These are phyloP conservation scores for Arachis hypogaea DNA, from an alignment of 306 rosid species.

Conservation along the genomic window DNA sequence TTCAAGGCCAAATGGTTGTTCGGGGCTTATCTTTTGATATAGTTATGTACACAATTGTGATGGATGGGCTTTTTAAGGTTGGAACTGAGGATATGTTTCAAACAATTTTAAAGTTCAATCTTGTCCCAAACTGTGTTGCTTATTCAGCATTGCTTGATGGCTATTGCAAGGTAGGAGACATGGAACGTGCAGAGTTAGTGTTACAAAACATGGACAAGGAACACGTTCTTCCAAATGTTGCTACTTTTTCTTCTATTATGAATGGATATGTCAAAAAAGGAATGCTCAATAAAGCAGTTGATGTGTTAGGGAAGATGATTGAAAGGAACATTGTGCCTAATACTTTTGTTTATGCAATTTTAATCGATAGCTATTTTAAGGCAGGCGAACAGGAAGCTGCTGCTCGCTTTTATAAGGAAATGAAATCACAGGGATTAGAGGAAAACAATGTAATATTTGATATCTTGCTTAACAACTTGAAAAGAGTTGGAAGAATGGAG, in stretches of 20 bases:
- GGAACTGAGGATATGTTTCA: conserved; percentile 65
- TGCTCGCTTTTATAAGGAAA: conserved; percentile 66
- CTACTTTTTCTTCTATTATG: conserved; percentile 77
- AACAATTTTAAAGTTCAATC: conserved; percentile 56
- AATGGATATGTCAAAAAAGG: conserved; percentile 81
- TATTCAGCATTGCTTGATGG: conserved; percentile 74
- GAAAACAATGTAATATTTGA: conserved; percentile 67
- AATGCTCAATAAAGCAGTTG: conserved; percentile 68
- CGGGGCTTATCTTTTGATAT: conserved; percentile 75
- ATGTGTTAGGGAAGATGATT: conserved; percentile 61
- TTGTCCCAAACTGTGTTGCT: conserved; percentile 70
- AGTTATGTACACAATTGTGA: conserved; percentile 63
- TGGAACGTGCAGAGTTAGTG: conserved; percentile 59
- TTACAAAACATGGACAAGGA: conserved; percentile 66
- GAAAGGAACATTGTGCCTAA: conserved; percentile 65
- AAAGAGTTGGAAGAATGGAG: conserved; percentile 66
- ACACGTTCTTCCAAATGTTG: conserved; percentile 59
- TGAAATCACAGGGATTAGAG: conserved; percentile 66
- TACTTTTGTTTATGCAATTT: conserved; percentile 63
- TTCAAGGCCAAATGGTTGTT: conserved; percentile 75
- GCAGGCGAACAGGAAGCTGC: conserved; percentile 69
- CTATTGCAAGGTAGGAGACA: conserved; percentile 74
- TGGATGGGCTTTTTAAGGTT: conserved; percentile 81
- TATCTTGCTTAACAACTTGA: conserved; percentile 76
- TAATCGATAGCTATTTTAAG: conserved; percentile 67